phyloP scores from a whole-genome alignment of 129 eudicot species.

The Chrysanthemum lavandulifolium region DNA sequence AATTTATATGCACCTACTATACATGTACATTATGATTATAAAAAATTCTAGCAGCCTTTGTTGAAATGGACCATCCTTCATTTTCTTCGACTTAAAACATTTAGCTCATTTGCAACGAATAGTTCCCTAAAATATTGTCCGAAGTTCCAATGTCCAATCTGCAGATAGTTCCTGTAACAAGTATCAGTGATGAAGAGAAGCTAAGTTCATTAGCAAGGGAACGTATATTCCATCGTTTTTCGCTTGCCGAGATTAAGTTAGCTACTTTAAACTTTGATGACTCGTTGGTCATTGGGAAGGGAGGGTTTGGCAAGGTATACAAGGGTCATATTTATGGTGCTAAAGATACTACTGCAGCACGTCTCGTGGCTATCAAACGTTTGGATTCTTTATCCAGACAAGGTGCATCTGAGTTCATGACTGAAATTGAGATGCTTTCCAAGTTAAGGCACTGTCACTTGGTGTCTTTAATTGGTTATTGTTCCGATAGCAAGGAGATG shows the following conservation, averaged over 20 bases:
- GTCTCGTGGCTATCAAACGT: constrained; percentile 13
- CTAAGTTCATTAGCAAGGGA: neutral
- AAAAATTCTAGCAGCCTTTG: no score
- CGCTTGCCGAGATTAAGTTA: neutral
- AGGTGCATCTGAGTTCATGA: constrained; percentile 29
- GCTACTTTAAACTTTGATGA: neutral
- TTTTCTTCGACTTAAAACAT: no score
- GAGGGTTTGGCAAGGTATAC: constrained; percentile 11
- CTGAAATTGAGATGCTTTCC: constrained; percentile 32
- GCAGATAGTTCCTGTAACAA: neutral
- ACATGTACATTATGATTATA: no score
- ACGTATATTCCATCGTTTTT: neutral
- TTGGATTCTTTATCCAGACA: constrained; percentile 24
- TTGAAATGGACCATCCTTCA: no score
- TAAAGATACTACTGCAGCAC: neutral
- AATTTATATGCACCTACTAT: no score
- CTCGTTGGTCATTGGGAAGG: neutral
- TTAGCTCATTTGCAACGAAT: no score
- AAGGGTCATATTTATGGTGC: neutral
- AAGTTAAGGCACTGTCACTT: constrained; percentile 31
- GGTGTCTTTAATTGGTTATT: constrained; percentile 32
- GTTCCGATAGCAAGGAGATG: constrained; percentile 26
- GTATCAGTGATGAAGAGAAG: neutral
- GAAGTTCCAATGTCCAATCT: no score
- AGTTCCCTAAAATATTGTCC: no score